Evolutionary conservation across 2,329 filamentous ascomycete genomes (phyloP).

Genomic region (Botrytis tulipae): DNA sequence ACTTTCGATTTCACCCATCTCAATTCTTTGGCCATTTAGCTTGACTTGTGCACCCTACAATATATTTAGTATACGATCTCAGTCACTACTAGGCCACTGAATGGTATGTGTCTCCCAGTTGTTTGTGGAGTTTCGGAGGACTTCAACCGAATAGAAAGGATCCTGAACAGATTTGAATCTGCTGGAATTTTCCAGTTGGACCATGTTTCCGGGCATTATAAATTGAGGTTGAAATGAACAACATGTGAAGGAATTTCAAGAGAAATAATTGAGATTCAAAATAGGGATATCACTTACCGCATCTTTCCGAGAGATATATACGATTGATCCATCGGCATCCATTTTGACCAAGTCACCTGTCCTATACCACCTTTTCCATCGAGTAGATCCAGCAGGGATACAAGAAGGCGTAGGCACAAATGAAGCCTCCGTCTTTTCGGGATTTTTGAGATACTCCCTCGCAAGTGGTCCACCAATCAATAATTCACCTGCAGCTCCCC

Average conservation of each 20-base stretch:
- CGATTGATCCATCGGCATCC: slow-evolving; percentile 48
- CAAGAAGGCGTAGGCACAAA: slow-evolving; percentile 51
- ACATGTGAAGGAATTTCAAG: background rate
- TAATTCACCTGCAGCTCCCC: slow-evolving; percentile 41
- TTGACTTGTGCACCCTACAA: slow-evolving; percentile 52
- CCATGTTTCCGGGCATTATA: no score
- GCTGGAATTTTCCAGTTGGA: background rate
- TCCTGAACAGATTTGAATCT: background rate
- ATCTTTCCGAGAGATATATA: slow-evolving; percentile 63
- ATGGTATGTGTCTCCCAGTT: background rate
- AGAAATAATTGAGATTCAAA: no score
- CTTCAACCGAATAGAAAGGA: background rate
- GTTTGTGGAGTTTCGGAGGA: background rate
- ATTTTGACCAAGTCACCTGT: slow-evolving; percentile 60
- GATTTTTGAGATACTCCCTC: slow-evolving; percentile 43
- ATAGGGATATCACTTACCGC: slow-evolving; percentile 35
- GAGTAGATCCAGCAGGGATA: slow-evolving; percentile 33
- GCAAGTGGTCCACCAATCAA: slow-evolving; percentile 42
- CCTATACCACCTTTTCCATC: slow-evolving; percentile 52
- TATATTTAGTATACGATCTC: background rate
- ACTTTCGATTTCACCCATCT: slow-evolving; percentile 58
- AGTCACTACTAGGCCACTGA: background rate
- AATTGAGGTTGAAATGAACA: background rate
- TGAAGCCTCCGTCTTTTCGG: slow-evolving; percentile 37
- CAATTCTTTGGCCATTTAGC: slow-evolving; percentile 60